phyloP scores from a whole-genome alignment of 73 alveolate genomes.

The Stentor roeselii region DNA sequence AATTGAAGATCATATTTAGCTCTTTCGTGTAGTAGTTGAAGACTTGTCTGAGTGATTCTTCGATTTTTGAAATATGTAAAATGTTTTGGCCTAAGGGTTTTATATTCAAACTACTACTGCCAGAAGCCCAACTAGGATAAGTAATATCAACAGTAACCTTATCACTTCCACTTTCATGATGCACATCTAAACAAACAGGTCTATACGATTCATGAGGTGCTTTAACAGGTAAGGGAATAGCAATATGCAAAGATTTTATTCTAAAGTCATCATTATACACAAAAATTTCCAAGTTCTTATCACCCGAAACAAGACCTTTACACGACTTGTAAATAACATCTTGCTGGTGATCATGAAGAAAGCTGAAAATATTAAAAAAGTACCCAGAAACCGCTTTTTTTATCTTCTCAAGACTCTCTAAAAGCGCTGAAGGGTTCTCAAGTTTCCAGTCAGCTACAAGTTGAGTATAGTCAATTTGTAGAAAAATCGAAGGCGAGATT shows the following conservation, averaged over 20 bases:
- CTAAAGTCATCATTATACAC: neutral
- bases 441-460: slow-evolving; percentile 9
- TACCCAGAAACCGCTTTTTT: neutral
- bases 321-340: neutral
- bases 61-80: neutral
- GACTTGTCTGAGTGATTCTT: neutral
- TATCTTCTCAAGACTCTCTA: neutral
- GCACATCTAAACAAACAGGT: neutral
- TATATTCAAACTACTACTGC: neutral
- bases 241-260: neutral
- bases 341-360: neutral
- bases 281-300: neutral
- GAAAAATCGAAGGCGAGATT: neutral
- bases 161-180: neutral
- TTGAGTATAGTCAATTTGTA: neutral
- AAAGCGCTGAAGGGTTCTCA: neutral
- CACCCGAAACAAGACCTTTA: neutral
- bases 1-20: neutral
- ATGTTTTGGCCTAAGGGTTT: neutral
- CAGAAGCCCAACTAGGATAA: neutral
- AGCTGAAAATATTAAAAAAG: neutral
- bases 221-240: slow-evolving; percentile 9
- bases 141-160: neutral
- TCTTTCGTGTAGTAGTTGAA: neutral
- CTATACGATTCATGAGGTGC: neutral